These are phyloP conservation scores for Helicocarpus griseus DNA, from an alignment of 2,329 filamentous ascomycete genomes.

Conservation along the genomic window DNA sequence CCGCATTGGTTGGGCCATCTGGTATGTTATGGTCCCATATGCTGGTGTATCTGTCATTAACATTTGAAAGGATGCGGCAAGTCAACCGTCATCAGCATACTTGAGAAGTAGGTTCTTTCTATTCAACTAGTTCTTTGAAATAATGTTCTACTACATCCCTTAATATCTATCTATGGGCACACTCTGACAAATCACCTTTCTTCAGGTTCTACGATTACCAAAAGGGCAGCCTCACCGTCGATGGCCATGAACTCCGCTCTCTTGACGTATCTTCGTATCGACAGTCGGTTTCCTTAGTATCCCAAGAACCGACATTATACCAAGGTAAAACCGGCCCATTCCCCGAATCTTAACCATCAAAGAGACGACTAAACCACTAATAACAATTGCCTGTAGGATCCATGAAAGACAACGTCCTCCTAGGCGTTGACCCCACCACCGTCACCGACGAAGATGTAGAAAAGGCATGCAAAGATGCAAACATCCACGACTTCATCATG, in stretches of 20 bases:
- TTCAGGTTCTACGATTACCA: slow-evolving; percentile 15
- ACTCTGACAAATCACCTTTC: background rate
- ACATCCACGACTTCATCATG: slow-evolving; percentile 45
- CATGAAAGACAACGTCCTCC: slow-evolving; percentile 38
- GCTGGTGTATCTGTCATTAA: background rate
- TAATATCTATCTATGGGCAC: background rate
- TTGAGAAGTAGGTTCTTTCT: slow-evolving; percentile 25
- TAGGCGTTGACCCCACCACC: slow-evolving; percentile 32
- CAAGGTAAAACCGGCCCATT: slow-evolving; percentile 21
- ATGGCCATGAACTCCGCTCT: slow-evolving; percentile 21
- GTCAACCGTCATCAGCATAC: slow-evolving; percentile 36
- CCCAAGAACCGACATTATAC: slow-evolving; percentile 38
- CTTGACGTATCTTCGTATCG: slow-evolving; percentile 24
- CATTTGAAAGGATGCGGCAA: slow-evolving; percentile 34
- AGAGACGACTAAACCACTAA: slow-evolving; percentile 5
- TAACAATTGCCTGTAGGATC: slow-evolving; percentile 11
- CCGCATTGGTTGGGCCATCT: slow-evolving; percentile 39
- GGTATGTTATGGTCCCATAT: slow-evolving; percentile 12
- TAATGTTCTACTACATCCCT: background rate
- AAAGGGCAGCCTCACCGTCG: slow-evolving; percentile 29
- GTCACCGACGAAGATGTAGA: slow-evolving; percentile 32
- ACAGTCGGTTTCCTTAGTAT: slow-evolving; percentile 23
- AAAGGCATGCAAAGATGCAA: slow-evolving; percentile 41
- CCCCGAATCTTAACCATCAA: background rate
- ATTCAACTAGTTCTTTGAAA: background rate